These are phyloP conservation scores for Myxozyma vanderwaltii DNA, from an alignment of 805 yeast species.

Conservation along the genomic window DNA sequence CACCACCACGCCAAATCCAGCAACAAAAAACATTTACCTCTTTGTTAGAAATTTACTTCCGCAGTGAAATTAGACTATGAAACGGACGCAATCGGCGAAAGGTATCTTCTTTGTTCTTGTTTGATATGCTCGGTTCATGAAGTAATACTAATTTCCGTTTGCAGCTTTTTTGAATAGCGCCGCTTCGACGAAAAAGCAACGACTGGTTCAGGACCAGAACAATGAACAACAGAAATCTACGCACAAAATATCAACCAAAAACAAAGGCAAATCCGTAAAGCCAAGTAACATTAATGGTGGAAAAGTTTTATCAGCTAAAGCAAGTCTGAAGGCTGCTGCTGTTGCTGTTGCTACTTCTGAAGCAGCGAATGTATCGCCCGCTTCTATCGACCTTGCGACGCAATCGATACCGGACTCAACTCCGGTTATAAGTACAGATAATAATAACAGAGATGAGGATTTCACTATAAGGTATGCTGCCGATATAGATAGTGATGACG, in stretches of 20 bases:
- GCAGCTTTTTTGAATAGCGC: conserved; percentile 15
- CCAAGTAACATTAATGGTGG: neutral
- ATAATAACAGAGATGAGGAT: neutral
- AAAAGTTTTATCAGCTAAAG: neutral
- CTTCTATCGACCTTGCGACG: neutral
- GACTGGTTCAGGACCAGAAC: neutral
- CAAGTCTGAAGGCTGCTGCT: neutral
- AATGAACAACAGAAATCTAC: neutral
- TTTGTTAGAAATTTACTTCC: too few relatives aligned
- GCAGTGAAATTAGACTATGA: neutral
- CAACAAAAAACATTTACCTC: neutral
- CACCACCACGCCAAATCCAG: neutral
- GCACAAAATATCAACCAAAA: neutral
- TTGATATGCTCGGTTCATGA: neutral
- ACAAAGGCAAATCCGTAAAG: neutral
- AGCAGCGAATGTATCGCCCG: neutral
- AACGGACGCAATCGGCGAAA: conserved; percentile 17
- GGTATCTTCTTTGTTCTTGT: conserved; percentile 3
- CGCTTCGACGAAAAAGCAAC: conserved; percentile 10
- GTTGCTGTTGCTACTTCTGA: too few relatives aligned
- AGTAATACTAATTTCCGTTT: neutral
- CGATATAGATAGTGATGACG: neutral
- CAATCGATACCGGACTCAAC: neutral
- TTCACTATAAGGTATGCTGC: conserved; percentile 5
- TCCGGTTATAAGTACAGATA: neutral